Base-by-base conservation (phyloP, 345 rosid species). In the Anastatica hierochuntica region DNA sequence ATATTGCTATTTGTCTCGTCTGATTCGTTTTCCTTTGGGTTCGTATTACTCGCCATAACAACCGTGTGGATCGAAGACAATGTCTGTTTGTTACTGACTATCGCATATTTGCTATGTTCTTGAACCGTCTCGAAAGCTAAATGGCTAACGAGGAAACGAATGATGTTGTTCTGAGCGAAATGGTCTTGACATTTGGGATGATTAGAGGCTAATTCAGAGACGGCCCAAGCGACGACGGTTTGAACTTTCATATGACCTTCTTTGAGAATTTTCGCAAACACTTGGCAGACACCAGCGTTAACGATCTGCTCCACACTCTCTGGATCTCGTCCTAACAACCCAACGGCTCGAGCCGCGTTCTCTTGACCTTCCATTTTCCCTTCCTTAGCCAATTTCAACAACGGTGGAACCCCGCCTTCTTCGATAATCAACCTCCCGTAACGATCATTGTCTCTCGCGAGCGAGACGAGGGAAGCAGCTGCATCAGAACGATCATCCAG, bases 361-460 rank as follows among this genome's bases (percentile, higher is more conserved):
- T 83, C 95, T 70, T 81, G 94, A 45, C 84, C 94, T 29, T 90
- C 94, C 66, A 72, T 54, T 19, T 60, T 72, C 13, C 94, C 95
- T 63, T 85, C 94, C 44, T 85, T 81, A 10, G 84, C 90, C 8
- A 90, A 53, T 35, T 83, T 83, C 68, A 90, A 37, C 75, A 83
- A 71, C 1, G 95, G 86, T 6, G 94, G 77, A 4, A 90, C 76
- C 0, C 97, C 95, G 2, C 94, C 95, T 76, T 90, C 95, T 68
- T 90, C 90, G 3, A 90, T 79, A 14, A 90, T 83, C 71, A 90
- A 47, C 55, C 73, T 81, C 12, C 85, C 86, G 43, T 86, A 82
- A 0, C 88, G 67, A 42, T 82, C 86, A 7, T 82, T 86, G 63
- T 90, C 95, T 5, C 90, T 76, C 4, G 95, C 95, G 26, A 90